Conservation (phyloP, 192 early-diverging fungal genomes). For the Rhizophagus clarus region DNA sequence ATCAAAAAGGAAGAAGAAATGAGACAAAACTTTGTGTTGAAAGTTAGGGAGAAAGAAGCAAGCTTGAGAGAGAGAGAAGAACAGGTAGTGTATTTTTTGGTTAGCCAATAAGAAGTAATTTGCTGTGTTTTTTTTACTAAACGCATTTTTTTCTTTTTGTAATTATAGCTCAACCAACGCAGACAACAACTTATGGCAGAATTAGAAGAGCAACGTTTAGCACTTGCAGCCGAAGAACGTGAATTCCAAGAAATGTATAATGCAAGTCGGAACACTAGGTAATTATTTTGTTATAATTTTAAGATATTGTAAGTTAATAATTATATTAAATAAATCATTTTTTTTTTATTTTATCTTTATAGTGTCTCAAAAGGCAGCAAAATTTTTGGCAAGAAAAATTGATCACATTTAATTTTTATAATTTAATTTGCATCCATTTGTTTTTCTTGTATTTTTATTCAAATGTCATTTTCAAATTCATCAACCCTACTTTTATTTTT, state of each 20-base stretch:
- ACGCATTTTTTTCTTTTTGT: not conserved
- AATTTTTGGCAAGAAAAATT: slow-evolving; percentile 33
- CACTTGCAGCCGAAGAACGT: slow-evolving; percentile 30
- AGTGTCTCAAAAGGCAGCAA: slow-evolving; percentile 35
- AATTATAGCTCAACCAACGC: slow-evolving; percentile 26
- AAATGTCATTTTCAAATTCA: no score
- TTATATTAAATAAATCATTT: not conserved
- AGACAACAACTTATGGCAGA: slow-evolving; percentile 34
- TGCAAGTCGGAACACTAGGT: slow-evolving; percentile 12
- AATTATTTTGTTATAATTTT: not conserved
- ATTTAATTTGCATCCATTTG: slow-evolving; percentile 2
- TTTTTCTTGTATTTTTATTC: slow-evolving; percentile 4
- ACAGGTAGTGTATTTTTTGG: slow-evolving; percentile 33
- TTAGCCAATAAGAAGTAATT: not conserved
- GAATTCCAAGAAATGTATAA: slow-evolving; percentile 34
- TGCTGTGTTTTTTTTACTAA: not conserved
- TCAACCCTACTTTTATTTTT: no score
- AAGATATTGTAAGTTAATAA: not conserved
- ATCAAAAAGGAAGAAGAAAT: slow-evolving; percentile 73
- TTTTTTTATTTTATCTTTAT: not conserved
- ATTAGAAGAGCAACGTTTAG: slow-evolving; percentile 33
- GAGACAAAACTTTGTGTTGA: slow-evolving; percentile 56
- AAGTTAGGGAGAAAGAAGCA: slow-evolving; percentile 52
- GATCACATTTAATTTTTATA: not conserved
- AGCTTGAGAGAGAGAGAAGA: slow-evolving; percentile 49